These are phyloP conservation scores for Orbilia brochopaga DNA, from an alignment of 2,329 filamentous ascomycete genomes.

Conservation along the genomic window DNA sequence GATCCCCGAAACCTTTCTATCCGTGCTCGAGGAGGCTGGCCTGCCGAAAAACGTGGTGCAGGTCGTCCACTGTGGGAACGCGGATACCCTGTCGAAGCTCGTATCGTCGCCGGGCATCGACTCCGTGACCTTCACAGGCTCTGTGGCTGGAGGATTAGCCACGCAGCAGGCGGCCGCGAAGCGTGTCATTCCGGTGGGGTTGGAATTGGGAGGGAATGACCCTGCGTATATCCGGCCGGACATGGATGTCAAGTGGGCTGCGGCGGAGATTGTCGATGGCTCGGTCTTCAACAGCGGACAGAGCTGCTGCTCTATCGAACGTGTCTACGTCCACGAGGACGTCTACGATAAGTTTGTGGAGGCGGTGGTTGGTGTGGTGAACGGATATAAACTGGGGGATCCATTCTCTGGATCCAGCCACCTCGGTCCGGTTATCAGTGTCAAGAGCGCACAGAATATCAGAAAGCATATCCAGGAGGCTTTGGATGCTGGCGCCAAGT, in stretches of 20 bases:
- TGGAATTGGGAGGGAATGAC: conserved; percentile 94
- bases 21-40: conserved; percentile 79
- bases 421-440: conserved; percentile 81
- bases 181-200: conserved; percentile 80
- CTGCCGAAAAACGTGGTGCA: conserved; percentile 84
- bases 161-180: conserved; percentile 85
- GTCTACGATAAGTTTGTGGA: conserved; percentile 83
- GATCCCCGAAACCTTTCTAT: conserved; percentile 80
- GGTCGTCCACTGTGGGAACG: conserved; percentile 87
- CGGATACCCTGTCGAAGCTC: conserved; percentile 75
- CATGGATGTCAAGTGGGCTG: conserved; percentile 87
- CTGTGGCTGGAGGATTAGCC: conserved; percentile 82
- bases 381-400: conserved; percentile 71
- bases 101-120: conserved; percentile 77
- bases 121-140: conserved; percentile 91
- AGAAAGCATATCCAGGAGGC: conserved; percentile 81
- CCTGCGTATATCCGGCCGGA: conserved; percentile 86
- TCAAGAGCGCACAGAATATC: conserved; percentile 66
- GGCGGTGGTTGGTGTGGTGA: conserved; percentile 78
- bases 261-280: conserved; percentile 92
- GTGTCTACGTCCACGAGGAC: conserved; percentile 85
- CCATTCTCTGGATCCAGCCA: conserved; percentile 69
- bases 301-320: conserved; percentile 91
- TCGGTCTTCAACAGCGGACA: conserved; percentile 99
- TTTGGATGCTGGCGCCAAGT: conserved; percentile 78